These are phyloP conservation scores for Emergomyces africanus DNA, from an alignment of 2,329 filamentous ascomycete species.

Conservation along the genomic window DNA sequence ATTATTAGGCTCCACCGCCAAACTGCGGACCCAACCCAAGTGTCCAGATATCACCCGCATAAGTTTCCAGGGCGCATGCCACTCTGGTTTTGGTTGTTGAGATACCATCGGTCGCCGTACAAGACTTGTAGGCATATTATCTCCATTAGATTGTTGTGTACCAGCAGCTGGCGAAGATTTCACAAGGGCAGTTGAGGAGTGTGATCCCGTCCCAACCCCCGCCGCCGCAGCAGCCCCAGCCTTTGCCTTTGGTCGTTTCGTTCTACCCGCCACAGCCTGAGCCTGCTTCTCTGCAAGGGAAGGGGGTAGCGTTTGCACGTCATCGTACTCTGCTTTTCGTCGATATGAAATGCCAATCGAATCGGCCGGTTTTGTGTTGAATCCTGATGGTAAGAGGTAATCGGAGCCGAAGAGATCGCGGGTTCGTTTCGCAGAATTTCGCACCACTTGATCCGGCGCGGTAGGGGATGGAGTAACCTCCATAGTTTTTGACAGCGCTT, in stretches of 20 bases:
- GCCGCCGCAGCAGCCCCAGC: conserved; percentile 37
- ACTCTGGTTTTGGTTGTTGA: conserved; percentile 66
- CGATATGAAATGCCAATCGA: conserved; percentile 34
- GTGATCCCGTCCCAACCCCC: conserved; percentile 24
- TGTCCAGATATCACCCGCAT: conserved; percentile 97
- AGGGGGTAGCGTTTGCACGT: conserved; percentile 63
- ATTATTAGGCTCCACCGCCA: conserved; percentile 91
- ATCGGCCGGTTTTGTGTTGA: conserved; percentile 28
- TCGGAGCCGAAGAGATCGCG: conserved; percentile 36
- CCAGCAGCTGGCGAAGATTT: conserved; percentile 20
- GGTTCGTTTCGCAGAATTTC: conserved; percentile 33
- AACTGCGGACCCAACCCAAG: conserved; percentile 79
- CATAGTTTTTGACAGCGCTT: conserved; percentile 14
- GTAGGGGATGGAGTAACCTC: conserved; percentile 13
- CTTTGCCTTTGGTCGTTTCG: conserved; percentile 49
- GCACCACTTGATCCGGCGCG: conserved; percentile 25
- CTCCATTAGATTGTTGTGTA: conserved; percentile 18
- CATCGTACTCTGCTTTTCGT: conserved; percentile 55
- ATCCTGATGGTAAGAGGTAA: conserved; percentile 32
- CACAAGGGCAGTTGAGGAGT: conserved; percentile 45
- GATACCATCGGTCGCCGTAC: conserved; percentile 50
- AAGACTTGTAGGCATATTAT: conserved; percentile 44
- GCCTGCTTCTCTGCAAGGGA: conserved; percentile 70
- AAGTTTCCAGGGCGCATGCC: conserved; percentile 97
- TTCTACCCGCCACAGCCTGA: conserved; percentile 47